phyloP scores from a whole-genome alignment of 176 grass and related monocot species.

The Metroxylon sagu region DNA sequence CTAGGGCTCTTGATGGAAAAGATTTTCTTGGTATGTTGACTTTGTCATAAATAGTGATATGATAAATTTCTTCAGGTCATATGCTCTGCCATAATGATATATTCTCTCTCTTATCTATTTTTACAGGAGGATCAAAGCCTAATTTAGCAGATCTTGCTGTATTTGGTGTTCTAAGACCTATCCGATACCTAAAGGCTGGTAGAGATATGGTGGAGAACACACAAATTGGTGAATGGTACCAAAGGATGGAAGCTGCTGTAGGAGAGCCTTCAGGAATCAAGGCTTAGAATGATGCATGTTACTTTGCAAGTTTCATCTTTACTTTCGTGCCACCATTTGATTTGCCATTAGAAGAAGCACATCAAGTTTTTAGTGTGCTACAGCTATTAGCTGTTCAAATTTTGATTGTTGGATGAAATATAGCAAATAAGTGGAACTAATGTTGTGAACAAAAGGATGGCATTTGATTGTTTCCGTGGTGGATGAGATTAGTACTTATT shows the following conservation, averaged over 20 bases:
- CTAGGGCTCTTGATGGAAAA: conserved; percentile 65
- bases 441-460: no score
- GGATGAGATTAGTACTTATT: no score
- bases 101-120: neutral
- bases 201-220: conserved; percentile 93
- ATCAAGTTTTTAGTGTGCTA: no score
- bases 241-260: conserved; percentile 71
- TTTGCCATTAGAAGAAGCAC: no score
- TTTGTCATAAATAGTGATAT: neutral
- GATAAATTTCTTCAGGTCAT: no score
- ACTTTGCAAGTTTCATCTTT: no score
- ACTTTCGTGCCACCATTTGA: no score
- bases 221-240: conserved; percentile 75
- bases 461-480: no score
- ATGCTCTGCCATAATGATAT: neutral
- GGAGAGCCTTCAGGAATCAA: conserved; percentile 69
- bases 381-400: no score
- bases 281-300: conserved; percentile 14
- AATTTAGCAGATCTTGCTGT: conserved; percentile 92
- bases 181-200: conserved; percentile 63
- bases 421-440: no score
- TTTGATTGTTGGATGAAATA: no score
- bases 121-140: conserved; percentile 70
- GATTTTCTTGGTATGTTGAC: conserved; percentile 60
- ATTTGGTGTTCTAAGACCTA: conserved; percentile 87